Base-by-base conservation (phyloP, 164 flowering plant genomes). In the Annona squamosa region DNA sequence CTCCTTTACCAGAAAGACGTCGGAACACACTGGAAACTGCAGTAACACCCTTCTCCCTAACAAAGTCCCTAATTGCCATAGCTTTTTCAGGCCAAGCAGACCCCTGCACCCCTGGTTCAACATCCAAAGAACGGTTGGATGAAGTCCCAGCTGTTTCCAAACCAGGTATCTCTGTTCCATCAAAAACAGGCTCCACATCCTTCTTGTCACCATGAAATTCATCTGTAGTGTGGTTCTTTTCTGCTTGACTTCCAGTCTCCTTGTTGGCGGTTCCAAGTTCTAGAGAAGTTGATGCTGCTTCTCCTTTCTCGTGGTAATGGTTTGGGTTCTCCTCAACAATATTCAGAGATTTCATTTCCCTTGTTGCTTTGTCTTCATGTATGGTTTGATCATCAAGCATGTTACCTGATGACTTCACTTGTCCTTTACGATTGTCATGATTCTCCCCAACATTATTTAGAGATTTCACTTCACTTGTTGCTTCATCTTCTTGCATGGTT, bases 81-180 rank as follows among this genome's bases (percentile, higher is more conserved):
- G 93, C 93, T 72, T 86, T 92, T 78, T 87, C 93, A 76, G 97
- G 88, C 92, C 88, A 86, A 73, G 72, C 87, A 80, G 71, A 73
- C n/a, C 78, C 83, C 75, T 84, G 89, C 42, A 45, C 73, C 68
- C 78, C 87, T 46, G 75, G 17, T 7, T 80, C 85, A 73, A 48
- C 69, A 75, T 85, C 85, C 75, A 81, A 67, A 52, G 87, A 79
- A 17, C 63, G 78, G 17, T 71, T 65, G 47, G 91, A 83, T 17
- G 77, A 71, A 70, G 81, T 82, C 69, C 79, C 73, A 44, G 52
- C 75, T 65, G 77, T 75, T 82, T 87, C 90, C 83, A 77, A 73
- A 73, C 76, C 88, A 66, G 88, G 85, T 73, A 78, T 77, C 81
- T 90, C 92, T 1, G 86, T 86, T 73, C 93, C 92, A 78, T 88